Base-by-base conservation (phyloP, 2,329 filamentous ascomycete genomes). In the Chlorencoelia australis region DNA sequence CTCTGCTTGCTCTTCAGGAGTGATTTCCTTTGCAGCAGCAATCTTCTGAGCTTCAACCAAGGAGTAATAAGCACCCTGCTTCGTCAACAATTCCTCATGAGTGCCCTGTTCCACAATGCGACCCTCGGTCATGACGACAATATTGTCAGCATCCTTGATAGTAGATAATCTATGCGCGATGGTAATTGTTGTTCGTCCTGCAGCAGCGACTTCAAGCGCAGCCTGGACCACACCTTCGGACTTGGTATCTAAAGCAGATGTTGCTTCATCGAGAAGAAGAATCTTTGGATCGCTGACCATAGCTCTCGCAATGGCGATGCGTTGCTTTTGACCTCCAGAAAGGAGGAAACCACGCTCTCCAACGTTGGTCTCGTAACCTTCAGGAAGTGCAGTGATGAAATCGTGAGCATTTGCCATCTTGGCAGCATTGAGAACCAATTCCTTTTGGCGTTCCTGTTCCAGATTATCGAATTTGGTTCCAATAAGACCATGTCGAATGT, bases 131-230 rank as follows among this genome's bases (percentile, higher is more conserved):
- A 98, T 89, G 45, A 95, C 89, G 9, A 96, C 84, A 48, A 98
- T 98, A 53, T 94, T 95, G 59, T 96, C 82, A 0, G 89, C 89
- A 45, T 87, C 79, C 59, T 79, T 87, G 64, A 98, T 94, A 5
- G 91, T 98, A 1, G 87, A 94, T 7, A 98, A 69, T 48, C 89
- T 80, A 63, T 98, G 91, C 28, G 91, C 91, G 59, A 98, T 96
- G 5, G 88, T 84, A 50, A 96, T 94, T 2, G 91, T 96, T 0
- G 91, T 98, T 36, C 91, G 75, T 16, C 88, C 89, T 45, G 82
- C 71, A 1, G 87, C 73, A 17, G 89, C 91, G 33, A 75, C 81
- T 51, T 96, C 88, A 7, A 98, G 70, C 13, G 91, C 91, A 27
- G 85, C 85, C 59, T 96, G 91, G 1, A 98, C 89, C 7, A 94